Base-by-base conservation (phyloP, 257 asterid species). In the Rauvolfia tetraphylla region DNA sequence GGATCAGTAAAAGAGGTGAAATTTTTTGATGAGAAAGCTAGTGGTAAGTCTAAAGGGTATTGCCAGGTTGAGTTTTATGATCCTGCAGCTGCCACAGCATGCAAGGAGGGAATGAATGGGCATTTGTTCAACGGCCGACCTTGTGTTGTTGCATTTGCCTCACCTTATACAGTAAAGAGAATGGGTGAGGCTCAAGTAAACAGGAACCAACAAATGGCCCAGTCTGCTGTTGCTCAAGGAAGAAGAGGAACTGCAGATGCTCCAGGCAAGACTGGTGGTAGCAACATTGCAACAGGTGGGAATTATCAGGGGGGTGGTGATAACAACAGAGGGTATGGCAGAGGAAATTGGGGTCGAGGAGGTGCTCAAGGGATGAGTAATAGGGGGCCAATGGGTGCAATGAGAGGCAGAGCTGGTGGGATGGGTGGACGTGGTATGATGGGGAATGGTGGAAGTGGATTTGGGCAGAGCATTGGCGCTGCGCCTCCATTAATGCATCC, bases 21-120 rank as follows among this genome's bases (percentile, higher is more conserved):
- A 63, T 95, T 93, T 77, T 95, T 86, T 62, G 98, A 93, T 51
- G 99, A 95, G 83, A 86, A 94, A 83, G 98, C 98, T 61, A 95
- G 99, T 84, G 99, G 99, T 27, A 95, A 93, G 85, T 95, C 99
- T 1, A 95, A 93, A 86, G 99, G 99, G 20, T 95, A 93, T 77
- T 93, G 98, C 81, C 97, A 93, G 83, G 98, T 90, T 38, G 99
- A 95, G 71, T 93, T 91, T 81, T 92, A 86, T 80, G 96, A 91
- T 59, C 85, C 98, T 74, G 82, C 83, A 41, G 91, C 89, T 23
- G 99, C 98, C 73, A 58, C 89, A 54, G 91, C 98, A 1, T 95
- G 99, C 85, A 91, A 90, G 84, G 98, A 93, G 58, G 86, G 94
- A 59, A 89, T 93, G 98, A 85, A 93, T 75, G 97, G 97, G 12